Evolutionary conservation across 108 stramenopile genomes (phyloP).

Genomic region (Cylindrotheca fusiformis): DNA sequence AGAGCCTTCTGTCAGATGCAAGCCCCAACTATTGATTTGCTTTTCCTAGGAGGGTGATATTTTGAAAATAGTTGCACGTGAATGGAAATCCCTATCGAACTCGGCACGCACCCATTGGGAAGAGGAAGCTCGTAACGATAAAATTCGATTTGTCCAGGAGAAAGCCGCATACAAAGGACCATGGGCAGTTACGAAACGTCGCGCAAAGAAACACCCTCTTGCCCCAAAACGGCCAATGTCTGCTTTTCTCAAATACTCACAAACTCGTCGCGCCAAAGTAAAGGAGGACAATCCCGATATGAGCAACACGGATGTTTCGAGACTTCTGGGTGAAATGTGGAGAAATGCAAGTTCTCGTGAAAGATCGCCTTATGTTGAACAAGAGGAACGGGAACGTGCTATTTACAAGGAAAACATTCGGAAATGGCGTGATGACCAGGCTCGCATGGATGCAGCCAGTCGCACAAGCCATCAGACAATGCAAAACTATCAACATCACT

Average conservation of each 20-base stretch:
- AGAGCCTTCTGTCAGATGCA: not conserved
- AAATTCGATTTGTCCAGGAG: slow-evolving; percentile 45
- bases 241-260: slow-evolving; percentile 61
- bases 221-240: slow-evolving; percentile 69
- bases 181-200: slow-evolving; percentile 41
- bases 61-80: slow-evolving; percentile 39
- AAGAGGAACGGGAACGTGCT: slow-evolving; percentile 49
- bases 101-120: slow-evolving; percentile 51
- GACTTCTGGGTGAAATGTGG: slow-evolving; percentile 68
- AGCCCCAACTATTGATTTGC: not conserved
- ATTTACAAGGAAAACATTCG: slow-evolving; percentile 54
- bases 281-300: slow-evolving; percentile 58
- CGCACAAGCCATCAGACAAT: slow-evolving; percentile 31
- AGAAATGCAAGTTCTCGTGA: slow-evolving; percentile 47
- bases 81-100: slow-evolving; percentile 40
- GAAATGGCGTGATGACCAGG: slow-evolving; percentile 44
- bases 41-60: slow-evolving; percentile 30
- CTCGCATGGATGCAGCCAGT: slow-evolving; percentile 33
- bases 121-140: slow-evolving; percentile 58
- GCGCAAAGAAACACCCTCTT: slow-evolving; percentile 59
- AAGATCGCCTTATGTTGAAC: slow-evolving; percentile 45
- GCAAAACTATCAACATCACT: slow-evolving; percentile 19
- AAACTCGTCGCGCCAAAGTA: slow-evolving; percentile 42
- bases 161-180: slow-evolving; percentile 30
- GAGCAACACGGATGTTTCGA: slow-evolving; percentile 60